Evolutionary conservation across 2,329 filamentous ascomycete genomes (phyloP).

Genomic region (Cryphonectria japonica): DNA sequence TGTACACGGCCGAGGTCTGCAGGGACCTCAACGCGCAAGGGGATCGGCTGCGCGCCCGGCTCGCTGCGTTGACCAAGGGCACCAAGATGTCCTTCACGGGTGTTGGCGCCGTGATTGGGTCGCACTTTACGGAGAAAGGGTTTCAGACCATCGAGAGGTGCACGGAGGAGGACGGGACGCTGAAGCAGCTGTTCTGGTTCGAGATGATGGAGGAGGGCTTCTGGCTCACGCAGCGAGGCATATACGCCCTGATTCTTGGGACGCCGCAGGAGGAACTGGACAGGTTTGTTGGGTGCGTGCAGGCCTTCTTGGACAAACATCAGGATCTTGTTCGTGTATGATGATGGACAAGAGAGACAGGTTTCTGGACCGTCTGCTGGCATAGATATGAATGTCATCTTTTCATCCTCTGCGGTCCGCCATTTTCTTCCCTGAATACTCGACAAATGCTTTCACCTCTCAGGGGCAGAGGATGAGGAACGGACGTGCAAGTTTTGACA

Average conservation of each 20-base stretch:
- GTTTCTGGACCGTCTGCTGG: too few relatives aligned
- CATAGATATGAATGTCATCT: neutral
- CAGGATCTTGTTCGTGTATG: slow-evolving; percentile 5
- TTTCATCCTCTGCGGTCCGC: neutral
- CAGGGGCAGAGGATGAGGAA: neutral
- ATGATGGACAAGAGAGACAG: neutral
- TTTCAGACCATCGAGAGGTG: slow-evolving; percentile 16
- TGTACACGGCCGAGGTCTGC: slow-evolving; percentile 42
- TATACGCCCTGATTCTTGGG: slow-evolving; percentile 33
- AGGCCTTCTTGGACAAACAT: slow-evolving; percentile 18
- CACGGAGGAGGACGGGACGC: slow-evolving; percentile 28
- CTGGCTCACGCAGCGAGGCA: slow-evolving; percentile 34
- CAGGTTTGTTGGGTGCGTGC: slow-evolving; percentile 30
- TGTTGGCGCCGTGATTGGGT: slow-evolving; percentile 41
- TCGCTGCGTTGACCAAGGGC: slow-evolving; percentile 39
- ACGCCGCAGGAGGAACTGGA: slow-evolving; percentile 33
- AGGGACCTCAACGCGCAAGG: slow-evolving; percentile 39
- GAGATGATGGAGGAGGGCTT: slow-evolving; percentile 34
- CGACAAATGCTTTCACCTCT: slow-evolving; percentile 16
- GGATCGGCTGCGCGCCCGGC: slow-evolving; percentile 36
- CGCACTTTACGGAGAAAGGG: slow-evolving; percentile 39
- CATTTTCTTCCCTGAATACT: slow-evolving; percentile 12
- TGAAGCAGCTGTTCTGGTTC: slow-evolving; percentile 35
- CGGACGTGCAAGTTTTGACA: slow-evolving; percentile 20
- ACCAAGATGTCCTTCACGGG: slow-evolving; percentile 45